Evolutionary conservation across 352 stramenopile species (phyloP), one percentile per base, ranked within the genome.

Genomic region (Pythium utonaiense): DNA sequence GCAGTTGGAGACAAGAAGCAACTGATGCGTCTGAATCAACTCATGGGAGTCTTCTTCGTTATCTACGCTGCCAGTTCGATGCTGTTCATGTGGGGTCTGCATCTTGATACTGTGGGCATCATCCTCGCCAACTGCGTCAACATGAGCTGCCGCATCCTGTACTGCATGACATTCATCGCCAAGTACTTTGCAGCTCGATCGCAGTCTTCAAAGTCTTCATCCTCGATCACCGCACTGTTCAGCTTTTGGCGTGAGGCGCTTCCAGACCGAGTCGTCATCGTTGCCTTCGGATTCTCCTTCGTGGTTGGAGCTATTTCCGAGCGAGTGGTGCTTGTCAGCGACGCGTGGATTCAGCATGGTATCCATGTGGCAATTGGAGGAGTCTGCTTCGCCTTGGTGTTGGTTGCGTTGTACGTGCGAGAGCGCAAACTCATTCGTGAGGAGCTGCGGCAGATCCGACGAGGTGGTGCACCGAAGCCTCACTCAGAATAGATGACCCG

Each of bases 101-200:
- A 76, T 31, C 73, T 84, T 41, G 83, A 80, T 10, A 88, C 78
- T 0, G 36, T 81, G 0, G 87, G 87, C 2, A 88, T 96, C 50
- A 91, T 96, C 52, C 56, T 93, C 33, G 85, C 87, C 10, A 96
- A 96, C 55, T 92, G 85, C 53, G 75, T 95, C 58, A 95, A 94
- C 62, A 96, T 96, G 87, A 63, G 57, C 19, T 93, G 84, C 57
- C 87, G 87, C 3, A 93, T 96, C 49, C 13, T 76, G 17, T 96
- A 93, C 64, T 94, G 87, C 53, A 57, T 95, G 53, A 57, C 53
- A 21, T 94, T 89, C 60, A 78, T 93, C 44, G 73, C 75, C 30
- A 66, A 48, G 24, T 88, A 80, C 48, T 93, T 95, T 52, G 40
- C 40, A 2, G 45, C 17, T 4, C 40, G 25, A 6, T 28, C 27